Conservation (phyloP, 2,329 filamentous ascomycete species). For the Trichoderma lentiforme region DNA sequence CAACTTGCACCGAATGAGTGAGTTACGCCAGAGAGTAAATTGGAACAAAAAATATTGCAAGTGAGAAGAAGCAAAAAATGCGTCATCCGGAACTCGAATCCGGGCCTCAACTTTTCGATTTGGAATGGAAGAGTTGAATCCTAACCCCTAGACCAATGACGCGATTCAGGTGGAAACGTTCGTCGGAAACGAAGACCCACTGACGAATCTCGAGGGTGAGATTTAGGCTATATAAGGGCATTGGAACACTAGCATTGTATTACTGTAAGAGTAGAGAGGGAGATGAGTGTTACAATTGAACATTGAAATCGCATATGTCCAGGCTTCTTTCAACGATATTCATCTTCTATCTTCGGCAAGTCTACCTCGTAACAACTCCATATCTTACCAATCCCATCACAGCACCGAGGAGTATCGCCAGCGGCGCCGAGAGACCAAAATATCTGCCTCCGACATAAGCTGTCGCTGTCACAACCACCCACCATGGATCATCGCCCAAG, state of each 20-base stretch:
- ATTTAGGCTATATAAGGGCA: neutral
- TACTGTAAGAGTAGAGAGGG: neutral
- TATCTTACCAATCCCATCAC: neutral
- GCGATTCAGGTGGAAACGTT: neutral
- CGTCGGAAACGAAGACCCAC: neutral
- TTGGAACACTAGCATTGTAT: neutral
- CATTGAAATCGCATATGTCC: neutral
- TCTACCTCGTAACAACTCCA: neutral
- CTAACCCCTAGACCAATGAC: constrained; percentile 20
- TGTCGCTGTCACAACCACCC: constrained; percentile 50
- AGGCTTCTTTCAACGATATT: neutral
- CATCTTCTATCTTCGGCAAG: neutral
- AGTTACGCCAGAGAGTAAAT: neutral
- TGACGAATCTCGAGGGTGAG: neutral
- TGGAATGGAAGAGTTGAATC: constrained; percentile 18
- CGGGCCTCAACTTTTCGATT: constrained; percentile 18
- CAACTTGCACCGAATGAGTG: neutral
- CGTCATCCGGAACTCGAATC: constrained; percentile 20
- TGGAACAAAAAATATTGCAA: neutral
- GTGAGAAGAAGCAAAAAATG: constrained; percentile 1
- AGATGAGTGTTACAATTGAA: neutral
- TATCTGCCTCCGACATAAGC: neutral
- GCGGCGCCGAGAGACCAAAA: neutral
- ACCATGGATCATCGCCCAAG: constrained; percentile 59
- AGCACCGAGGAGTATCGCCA: neutral